Percentiles rank a stretch among this genome's conserved stretches.
Evolutionary conservation across 257 asterid species (phyloP).

Genomic region (Gynochthodes officinalis): DNA sequence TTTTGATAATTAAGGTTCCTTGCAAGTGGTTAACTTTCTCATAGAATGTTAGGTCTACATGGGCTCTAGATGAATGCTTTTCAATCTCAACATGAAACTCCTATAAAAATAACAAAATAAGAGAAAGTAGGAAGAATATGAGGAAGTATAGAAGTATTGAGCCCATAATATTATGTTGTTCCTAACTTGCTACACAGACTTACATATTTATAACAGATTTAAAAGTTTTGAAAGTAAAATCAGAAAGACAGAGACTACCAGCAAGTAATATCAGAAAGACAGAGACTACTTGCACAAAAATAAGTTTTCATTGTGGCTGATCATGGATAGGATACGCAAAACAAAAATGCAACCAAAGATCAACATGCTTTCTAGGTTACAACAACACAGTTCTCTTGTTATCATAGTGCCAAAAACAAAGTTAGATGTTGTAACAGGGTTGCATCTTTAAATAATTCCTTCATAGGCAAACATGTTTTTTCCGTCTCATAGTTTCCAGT

Average conservation of each 20-base stretch:
- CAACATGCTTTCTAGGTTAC: background rate
- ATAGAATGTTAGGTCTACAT: background rate
- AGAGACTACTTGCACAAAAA: background rate
- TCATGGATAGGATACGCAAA: background rate
- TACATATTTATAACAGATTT: no score
- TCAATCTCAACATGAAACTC: background rate
- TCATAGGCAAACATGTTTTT: background rate
- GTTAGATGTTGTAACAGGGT: background rate
- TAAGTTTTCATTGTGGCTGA: background rate
- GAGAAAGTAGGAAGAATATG: background rate
- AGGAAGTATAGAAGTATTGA: background rate
- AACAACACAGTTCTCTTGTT: background rate
- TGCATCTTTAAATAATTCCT: background rate
- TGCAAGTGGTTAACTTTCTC: background rate
- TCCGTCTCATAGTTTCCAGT: background rate
- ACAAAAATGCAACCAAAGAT: background rate
- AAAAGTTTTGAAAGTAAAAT: no score
- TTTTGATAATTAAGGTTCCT: background rate
- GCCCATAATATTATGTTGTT: background rate
- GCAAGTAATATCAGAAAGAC: background rate
- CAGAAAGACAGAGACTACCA: background rate
- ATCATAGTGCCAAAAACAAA: background rate
- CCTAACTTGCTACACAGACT: no score
- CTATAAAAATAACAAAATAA: background rate
- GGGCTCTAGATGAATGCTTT: no score